These are phyloP conservation scores for Trichosporon ovoides DNA, from an alignment of 1,284 basidiomycete species.

Conservation along the genomic window DNA sequence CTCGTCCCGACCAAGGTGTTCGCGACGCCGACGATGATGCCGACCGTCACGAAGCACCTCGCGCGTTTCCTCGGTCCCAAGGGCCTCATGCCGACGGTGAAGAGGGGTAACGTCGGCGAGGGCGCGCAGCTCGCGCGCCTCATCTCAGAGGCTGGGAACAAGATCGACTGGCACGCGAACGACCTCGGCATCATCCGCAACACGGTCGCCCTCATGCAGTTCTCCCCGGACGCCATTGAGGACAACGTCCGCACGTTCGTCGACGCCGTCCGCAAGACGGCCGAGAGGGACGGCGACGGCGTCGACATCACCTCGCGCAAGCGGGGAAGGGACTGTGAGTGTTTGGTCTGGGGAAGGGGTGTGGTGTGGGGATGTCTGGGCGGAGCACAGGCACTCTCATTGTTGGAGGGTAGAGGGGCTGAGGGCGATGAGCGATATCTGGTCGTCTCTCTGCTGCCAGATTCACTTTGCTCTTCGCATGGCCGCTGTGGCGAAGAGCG, in stretches of 20 bases:
- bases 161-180: slow-evolving; percentile 90
- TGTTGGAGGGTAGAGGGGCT: no score
- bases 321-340: slow-evolving; percentile 24
- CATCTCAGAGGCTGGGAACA: slow-evolving; percentile 71
- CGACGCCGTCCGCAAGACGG: slow-evolving; percentile 55
- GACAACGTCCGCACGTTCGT: slow-evolving; percentile 77
- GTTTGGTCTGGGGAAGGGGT: no score
- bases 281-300: slow-evolving; percentile 21
- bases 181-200: slow-evolving; percentile 66
- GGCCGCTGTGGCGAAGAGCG: no score
- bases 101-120: slow-evolving; percentile 88
- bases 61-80: slow-evolving; percentile 88
- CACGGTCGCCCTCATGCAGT: slow-evolving; percentile 58
- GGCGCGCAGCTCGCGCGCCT: slow-evolving; percentile 65
- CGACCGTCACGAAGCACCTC: slow-evolving; percentile 69
- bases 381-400: background rate
- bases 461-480: no score
- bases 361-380: no score
- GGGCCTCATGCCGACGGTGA: slow-evolving; percentile 90
- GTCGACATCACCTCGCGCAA: slow-evolving; percentile 16
- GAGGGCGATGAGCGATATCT: no score
- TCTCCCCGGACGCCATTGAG: slow-evolving; percentile 67
- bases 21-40: slow-evolving; percentile 72
- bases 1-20: slow-evolving; percentile 52
- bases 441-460: no score